These are phyloP conservation scores for Lachnellula subtilissima DNA, from an alignment of 2,329 filamentous ascomycete genomes.

Conservation along the genomic window DNA sequence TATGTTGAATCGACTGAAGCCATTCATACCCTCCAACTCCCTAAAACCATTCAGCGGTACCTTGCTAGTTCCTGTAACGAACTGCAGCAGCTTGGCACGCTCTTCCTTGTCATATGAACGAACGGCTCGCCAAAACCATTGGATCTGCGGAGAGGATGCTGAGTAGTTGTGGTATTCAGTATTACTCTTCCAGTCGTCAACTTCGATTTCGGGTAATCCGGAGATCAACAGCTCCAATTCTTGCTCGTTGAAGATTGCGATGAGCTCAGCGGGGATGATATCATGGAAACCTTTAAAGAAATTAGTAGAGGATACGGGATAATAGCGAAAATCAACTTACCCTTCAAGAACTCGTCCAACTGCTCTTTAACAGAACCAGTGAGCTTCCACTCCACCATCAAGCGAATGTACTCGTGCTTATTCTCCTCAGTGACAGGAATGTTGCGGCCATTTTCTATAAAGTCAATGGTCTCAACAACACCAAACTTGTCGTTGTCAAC, in stretches of 20 bases:
- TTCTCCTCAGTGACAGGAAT: conserved; percentile 95
- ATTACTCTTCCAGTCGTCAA: conserved; percentile 99
- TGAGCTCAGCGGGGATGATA: conserved; percentile 88
- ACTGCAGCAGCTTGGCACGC: conserved; percentile 92
- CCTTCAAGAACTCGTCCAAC: conserved; percentile 86
- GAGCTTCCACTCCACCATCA: conserved; percentile 91
- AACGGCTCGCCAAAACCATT: conserved; percentile 99
- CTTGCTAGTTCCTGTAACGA: conserved; percentile 97
- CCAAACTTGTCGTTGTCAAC: conserved; percentile 93
- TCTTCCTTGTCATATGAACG: conserved; percentile 99
- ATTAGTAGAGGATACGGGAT: conserved; percentile 28
- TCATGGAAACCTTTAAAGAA: conserved; percentile 76
- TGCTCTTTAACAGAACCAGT: conserved; percentile 90
- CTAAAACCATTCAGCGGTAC: conserved; percentile 98
- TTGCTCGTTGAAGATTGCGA: conserved; percentile 98
- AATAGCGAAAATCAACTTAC: conserved; percentile 38
- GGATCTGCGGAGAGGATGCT: conserved; percentile 89
- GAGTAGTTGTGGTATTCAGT: conserved; percentile 98
- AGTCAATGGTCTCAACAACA: conserved; percentile 78
- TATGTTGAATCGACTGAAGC: conserved; percentile 96
- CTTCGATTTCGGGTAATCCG: conserved; percentile 91
- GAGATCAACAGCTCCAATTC: conserved; percentile 96
- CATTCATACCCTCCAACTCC: conserved; percentile 98
- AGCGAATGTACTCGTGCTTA: conserved; percentile 94
- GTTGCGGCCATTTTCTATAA: conserved; percentile 82